Conservation (phyloP, 2,329 filamentous ascomycete species). For the Neonectria coccinea region DNA sequence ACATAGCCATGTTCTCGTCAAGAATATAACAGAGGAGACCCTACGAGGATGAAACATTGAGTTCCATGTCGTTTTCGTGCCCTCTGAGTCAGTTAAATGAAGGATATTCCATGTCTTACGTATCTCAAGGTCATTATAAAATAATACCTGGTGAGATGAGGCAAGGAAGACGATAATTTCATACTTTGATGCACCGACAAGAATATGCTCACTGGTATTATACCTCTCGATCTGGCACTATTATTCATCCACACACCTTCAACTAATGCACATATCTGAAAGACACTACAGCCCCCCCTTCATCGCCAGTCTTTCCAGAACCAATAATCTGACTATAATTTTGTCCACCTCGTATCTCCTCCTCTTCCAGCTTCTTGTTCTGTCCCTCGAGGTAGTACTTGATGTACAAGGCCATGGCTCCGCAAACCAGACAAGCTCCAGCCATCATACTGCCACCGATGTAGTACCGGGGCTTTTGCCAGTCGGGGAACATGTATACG, state of each 20-base stretch:
- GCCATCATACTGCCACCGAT: constrained; percentile 45
- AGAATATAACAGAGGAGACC: too few species aligned
- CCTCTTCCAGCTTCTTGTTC: constrained; percentile 39
- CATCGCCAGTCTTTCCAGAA: constrained; percentile 2
- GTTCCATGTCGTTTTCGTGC: too few species aligned
- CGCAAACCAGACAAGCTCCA: constrained; percentile 43
- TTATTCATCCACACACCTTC: neutral
- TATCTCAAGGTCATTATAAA: too few species aligned
- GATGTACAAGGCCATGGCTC: constrained; percentile 42
- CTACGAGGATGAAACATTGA: too few species aligned
- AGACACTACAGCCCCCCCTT: constrained; percentile 17
- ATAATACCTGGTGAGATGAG: too few species aligned
- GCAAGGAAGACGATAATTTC: too few species aligned
- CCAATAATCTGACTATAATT: constrained; percentile 11
- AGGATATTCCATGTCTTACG: too few species aligned
- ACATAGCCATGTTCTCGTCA: too few species aligned
- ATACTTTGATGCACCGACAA: too few species aligned
- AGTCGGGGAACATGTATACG: constrained; percentile 47
- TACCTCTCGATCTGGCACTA: too few species aligned
- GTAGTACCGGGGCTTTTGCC: constrained; percentile 47
- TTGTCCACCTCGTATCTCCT: constrained; percentile 33
- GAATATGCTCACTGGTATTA: too few species aligned
- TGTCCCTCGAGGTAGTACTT: constrained; percentile 44
- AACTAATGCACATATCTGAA: constrained; percentile 23
- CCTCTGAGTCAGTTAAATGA: too few species aligned